These are phyloP conservation scores for Lachancea kluyveri DNA, from an alignment of 805 yeast genomes.

Conservation along the genomic window DNA sequence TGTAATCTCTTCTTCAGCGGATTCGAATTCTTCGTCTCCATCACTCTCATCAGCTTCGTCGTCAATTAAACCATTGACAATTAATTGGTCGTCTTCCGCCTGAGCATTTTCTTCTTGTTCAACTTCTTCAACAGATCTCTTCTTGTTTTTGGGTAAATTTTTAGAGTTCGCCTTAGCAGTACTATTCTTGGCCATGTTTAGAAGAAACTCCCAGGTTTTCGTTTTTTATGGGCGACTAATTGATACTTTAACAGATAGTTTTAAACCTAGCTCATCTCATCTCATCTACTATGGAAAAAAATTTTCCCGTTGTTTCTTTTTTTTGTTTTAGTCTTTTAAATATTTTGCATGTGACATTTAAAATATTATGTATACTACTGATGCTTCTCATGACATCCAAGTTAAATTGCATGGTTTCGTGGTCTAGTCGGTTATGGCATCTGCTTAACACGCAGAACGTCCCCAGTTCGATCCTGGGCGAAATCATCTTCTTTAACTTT, in stretches of 20 bases:
- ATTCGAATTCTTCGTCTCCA: slow-evolving; percentile 8
- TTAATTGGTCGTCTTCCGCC: slow-evolving; percentile 14
- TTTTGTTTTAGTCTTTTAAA: slow-evolving; percentile 1
- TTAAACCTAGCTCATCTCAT: slow-evolving; percentile 8
- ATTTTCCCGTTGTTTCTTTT: slow-evolving; percentile 1
- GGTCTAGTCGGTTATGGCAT: slow-evolving; percentile 99
- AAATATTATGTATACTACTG: slow-evolving; percentile 1
- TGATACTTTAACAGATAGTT: background rate
- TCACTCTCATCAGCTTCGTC: slow-evolving; percentile 18
- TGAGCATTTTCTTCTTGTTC: slow-evolving; percentile 19
- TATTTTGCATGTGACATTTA: slow-evolving; percentile 1
- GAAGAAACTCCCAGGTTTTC: background rate
- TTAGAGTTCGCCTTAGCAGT: background rate
- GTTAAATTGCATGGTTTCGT: slow-evolving; percentile 61
- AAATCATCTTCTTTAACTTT: slow-evolving; percentile 57
- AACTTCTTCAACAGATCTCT: slow-evolving; percentile 15
- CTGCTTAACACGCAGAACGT: slow-evolving; percentile 99
- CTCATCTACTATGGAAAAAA: slow-evolving; percentile 11
- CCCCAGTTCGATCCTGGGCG: slow-evolving; percentile 99
- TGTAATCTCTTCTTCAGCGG: slow-evolving; percentile 12
- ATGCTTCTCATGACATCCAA: background rate
- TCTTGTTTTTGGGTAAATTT: slow-evolving; percentile 9
- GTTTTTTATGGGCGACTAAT: no score
- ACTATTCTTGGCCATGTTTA: slow-evolving; percentile 3
- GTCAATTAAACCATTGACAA: slow-evolving; percentile 21